Conservation (phyloP, 2,329 filamentous ascomycete species). For the Exophiala mesophila region DNA sequence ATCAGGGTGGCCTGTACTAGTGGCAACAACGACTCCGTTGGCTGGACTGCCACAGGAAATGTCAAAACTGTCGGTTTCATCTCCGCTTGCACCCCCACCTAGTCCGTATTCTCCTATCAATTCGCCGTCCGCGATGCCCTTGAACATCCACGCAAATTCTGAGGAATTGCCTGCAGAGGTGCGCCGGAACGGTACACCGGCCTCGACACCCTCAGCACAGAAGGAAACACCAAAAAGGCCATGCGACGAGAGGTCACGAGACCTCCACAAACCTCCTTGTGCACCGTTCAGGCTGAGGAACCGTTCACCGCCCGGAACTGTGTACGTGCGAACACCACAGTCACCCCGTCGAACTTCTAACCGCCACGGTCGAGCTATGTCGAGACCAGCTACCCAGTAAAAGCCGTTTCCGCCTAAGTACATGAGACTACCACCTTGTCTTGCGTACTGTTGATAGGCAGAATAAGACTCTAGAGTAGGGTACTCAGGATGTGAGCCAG, state of each 20-base stretch:
- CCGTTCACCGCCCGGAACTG: slow-evolving; percentile 29
- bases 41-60: slow-evolving; percentile 29
- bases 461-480: slow-evolving; percentile 29
- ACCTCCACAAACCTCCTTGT: slow-evolving; percentile 33
- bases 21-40: slow-evolving; percentile 29
- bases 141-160: slow-evolving; percentile 21
- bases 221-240: slow-evolving; percentile 31
- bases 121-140: slow-evolving; percentile 18
- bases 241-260: slow-evolving; percentile 29
- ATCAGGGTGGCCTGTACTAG: slow-evolving; percentile 15
- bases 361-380: slow-evolving; percentile 28
- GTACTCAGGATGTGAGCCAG: slow-evolving; percentile 35
- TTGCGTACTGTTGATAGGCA: slow-evolving; percentile 30
- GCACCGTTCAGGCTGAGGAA: slow-evolving; percentile 29
- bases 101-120: slow-evolving; percentile 27
- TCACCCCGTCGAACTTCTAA: slow-evolving; percentile 32
- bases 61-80: slow-evolving; percentile 35
- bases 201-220: slow-evolving; percentile 29
- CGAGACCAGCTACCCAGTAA: slow-evolving; percentile 28
- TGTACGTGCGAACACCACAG: slow-evolving; percentile 28
- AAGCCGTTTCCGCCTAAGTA: slow-evolving; percentile 39
- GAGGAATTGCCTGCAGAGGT: slow-evolving; percentile 13
- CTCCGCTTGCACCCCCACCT: slow-evolving; percentile 32
- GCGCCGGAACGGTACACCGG: slow-evolving; percentile 28
- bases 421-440: slow-evolving; percentile 33